phyloP scores from a whole-genome alignment of 2,329 filamentous ascomycete genomes.

The Xylariaceae sp. region DNA sequence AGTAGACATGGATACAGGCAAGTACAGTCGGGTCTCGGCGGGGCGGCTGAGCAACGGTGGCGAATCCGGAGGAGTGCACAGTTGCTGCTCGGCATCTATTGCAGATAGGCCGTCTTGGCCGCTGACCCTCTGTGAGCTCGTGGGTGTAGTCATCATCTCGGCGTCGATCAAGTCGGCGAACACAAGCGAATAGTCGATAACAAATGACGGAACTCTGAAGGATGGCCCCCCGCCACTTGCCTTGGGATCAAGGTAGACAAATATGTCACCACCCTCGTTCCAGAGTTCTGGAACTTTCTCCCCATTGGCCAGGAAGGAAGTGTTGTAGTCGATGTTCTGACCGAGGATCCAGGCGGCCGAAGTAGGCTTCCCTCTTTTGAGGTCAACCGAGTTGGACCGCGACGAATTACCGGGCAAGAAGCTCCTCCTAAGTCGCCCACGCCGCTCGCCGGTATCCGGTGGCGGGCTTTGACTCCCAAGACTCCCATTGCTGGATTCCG shows the following conservation, averaged over 20 bases:
- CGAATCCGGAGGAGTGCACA: conserved; percentile 28
- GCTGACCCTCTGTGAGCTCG: conserved; percentile 29
- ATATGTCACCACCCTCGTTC: conserved; percentile 52
- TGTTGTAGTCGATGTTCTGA: conserved; percentile 49
- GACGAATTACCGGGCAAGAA: conserved; percentile 47
- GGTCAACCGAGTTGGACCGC: conserved; percentile 40
- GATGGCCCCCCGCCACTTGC: conserved; percentile 45
- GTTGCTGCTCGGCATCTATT: conserved; percentile 39
- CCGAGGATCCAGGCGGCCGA: conserved; percentile 49
- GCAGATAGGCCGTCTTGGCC: conserved; percentile 40
- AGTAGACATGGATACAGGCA: conserved; percentile 38
- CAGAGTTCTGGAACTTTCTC: conserved; percentile 60
- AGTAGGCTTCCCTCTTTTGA: conserved; percentile 14
- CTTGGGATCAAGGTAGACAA: conserved; percentile 49
- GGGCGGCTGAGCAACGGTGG: conserved; percentile 29
- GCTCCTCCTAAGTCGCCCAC: conserved; percentile 42
- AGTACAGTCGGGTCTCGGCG: conserved; percentile 43
- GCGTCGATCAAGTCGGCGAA: conserved; percentile 45
- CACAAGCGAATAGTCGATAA: conserved; percentile 45
- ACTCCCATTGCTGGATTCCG: conserved; percentile 20
- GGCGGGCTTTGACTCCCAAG: conserved; percentile 37
- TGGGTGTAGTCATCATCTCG: conserved; percentile 30
- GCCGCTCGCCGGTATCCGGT: conserved; percentile 21
- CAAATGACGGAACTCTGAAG: conserved; percentile 51
- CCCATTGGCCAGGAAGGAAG: conserved; percentile 40